Conservation (phyloP, 2,329 filamentous ascomycete genomes). For the Calonectria montana region DNA sequence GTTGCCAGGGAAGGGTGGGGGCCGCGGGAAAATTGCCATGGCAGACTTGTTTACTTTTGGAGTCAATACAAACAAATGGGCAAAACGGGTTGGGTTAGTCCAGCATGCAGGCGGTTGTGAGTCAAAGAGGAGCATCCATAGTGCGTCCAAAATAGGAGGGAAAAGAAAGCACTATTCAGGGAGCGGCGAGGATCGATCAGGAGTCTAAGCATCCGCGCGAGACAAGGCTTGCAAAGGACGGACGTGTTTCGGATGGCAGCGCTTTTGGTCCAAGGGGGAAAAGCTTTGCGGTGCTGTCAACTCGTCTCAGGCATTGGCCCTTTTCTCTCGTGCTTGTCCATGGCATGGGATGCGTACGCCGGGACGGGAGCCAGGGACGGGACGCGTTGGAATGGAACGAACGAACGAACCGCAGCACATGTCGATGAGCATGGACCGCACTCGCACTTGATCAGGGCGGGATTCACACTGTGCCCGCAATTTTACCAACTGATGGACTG, state of each 20-base stretch:
- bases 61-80: constrained; percentile 39
- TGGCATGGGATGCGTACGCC: constrained; percentile 1
- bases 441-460: background rate
- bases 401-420: background rate
- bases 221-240: background rate
- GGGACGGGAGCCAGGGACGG: constrained; percentile 11
- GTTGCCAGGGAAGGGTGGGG: constrained; percentile 44
- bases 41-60: constrained; percentile 37
- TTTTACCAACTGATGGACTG: background rate
- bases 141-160: background rate
- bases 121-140: constrained; percentile 20
- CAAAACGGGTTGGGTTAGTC: constrained; percentile 16
- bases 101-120: constrained; percentile 21
- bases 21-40: constrained; percentile 22
- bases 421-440: background rate
- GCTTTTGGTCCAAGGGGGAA: background rate
- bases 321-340: background rate
- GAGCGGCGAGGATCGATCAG: background rate
- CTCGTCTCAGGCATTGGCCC: background rate
- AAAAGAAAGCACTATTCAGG: background rate
- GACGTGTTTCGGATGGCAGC: background rate
- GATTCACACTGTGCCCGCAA: constrained; percentile 10
- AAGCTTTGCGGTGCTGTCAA: background rate
- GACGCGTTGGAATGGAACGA: constrained; percentile 12
- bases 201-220: background rate